These are phyloP conservation scores for Penicillium sp. DNA, from an alignment of 2,329 filamentous ascomycete genomes.

Conservation along the genomic window DNA sequence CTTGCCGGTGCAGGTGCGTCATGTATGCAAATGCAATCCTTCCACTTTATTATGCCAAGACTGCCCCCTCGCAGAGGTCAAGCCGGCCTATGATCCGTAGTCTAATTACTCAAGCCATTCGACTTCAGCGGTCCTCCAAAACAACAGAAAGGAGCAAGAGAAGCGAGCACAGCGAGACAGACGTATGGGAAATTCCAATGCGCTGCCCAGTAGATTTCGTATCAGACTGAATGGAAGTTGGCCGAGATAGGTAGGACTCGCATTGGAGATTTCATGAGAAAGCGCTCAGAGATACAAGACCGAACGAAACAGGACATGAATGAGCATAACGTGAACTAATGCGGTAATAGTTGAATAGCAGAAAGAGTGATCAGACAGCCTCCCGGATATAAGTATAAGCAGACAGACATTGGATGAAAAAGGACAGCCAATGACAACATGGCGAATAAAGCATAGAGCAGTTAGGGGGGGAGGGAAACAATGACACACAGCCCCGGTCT, in stretches of 20 bases:
- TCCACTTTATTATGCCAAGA: constrained; percentile 5
- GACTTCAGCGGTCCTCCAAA: neutral
- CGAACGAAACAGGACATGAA: neutral
- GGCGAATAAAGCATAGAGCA: constrained; percentile 3
- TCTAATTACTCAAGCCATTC: neutral
- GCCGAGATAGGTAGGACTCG: neutral
- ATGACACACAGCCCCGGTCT: constrained; percentile 26
- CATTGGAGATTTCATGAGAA: constrained; percentile 5
- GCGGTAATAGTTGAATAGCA: constrained; percentile 9
- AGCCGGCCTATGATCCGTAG: neutral
- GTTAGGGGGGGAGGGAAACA: constrained; percentile 1
- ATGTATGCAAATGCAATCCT: constrained; percentile 3
- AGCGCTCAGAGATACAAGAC: constrained; percentile 11
- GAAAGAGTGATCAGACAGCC: constrained; percentile 43
- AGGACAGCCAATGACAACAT: constrained; percentile 14
- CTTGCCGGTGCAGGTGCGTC: neutral
- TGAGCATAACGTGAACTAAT: constrained; percentile 8
- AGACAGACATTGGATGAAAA: constrained; percentile 17
- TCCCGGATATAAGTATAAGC: constrained; percentile 31
- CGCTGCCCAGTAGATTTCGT: no score
- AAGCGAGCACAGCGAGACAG: neutral
- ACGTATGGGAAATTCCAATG: no score
- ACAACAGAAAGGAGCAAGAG: neutral
- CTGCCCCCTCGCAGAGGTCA: neutral
- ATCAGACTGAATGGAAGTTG: no score